A percentile compares a stretch with the other conserved stretches of the same genome.
Conservation (phyloP, 352 stramenopile species). For the Albugo laibachii region DNA sequence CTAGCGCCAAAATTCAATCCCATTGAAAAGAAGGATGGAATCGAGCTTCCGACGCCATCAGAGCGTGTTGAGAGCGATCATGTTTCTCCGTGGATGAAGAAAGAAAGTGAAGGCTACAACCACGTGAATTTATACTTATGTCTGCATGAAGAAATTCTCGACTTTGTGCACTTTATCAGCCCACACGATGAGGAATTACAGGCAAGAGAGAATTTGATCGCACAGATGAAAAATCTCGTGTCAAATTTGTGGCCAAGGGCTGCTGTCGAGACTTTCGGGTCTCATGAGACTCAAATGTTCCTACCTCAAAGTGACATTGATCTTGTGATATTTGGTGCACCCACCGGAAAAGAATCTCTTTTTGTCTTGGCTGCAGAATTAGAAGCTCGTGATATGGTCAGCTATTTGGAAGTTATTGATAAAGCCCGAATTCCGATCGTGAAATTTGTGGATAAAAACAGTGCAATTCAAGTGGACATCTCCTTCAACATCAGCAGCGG, state of each 20-base stretch:
- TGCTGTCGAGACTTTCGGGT: conserved; percentile 82
- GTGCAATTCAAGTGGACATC: conserved; percentile 82
- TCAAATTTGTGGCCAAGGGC: conserved; percentile 28
- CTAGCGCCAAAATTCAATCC: conserved; percentile 9
- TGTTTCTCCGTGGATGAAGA: conserved; percentile 38
- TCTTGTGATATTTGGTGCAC: conserved; percentile 76
- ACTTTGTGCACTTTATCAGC: conserved; percentile 85
- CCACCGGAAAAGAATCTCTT: conserved; percentile 27
- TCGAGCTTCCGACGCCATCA: conserved; percentile 13
- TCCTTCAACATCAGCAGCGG: conserved; percentile 81
- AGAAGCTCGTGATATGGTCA: conserved; percentile 47
- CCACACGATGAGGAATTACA: conserved; percentile 59
- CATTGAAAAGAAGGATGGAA: conserved; percentile 10
- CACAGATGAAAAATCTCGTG: conserved; percentile 48
- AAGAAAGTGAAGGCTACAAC: conserved; percentile 23
- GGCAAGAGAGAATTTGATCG: conserved; percentile 40
- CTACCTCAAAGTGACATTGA: conserved; percentile 88
- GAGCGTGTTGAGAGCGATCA: conserved; percentile 10
- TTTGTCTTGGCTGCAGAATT: conserved; percentile 32
- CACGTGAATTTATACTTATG: conserved; percentile 60
- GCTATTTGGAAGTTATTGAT: conserved; percentile 88
- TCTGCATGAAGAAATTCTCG: conserved; percentile 92
- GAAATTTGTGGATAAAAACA: conserved; percentile 86
- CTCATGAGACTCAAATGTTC: conserved; percentile 83
- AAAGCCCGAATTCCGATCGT: conserved; percentile 90